A percentile compares a stretch with the other conserved stretches of the same genome.
Evolutionary conservation across 371 early-diverging fungal species (phyloP).

Genomic region (Mortierella sp.): DNA sequence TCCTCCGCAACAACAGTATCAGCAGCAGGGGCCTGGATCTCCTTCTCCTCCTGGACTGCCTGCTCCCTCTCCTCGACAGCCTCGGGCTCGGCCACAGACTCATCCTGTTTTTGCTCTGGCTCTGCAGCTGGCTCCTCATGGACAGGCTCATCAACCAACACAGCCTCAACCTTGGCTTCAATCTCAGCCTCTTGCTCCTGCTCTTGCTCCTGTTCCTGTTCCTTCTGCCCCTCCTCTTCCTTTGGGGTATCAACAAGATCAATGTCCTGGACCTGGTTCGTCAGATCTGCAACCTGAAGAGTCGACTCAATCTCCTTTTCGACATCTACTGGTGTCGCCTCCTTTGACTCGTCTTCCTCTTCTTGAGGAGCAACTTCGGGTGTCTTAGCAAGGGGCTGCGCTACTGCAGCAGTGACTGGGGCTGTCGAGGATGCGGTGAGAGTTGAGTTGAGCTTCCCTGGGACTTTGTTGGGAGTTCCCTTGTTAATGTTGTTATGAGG

Average conservation of each 20-base stretch:
- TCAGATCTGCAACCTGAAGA: conserved; percentile 16
- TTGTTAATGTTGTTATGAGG: conserved; percentile 30
- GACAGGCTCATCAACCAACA: conserved; percentile 9
- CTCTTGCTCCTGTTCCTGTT: conserved; percentile 10
- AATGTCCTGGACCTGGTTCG: conserved; percentile 26
- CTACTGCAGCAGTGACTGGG: not conserved
- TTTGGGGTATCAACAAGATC: conserved; percentile 16
- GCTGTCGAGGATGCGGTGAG: conserved; percentile 7
- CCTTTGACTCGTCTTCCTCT: conserved; percentile 13
- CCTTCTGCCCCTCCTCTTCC: conserved; percentile 20
- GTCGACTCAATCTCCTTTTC: conserved; percentile 27
- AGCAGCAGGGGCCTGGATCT: not conserved
- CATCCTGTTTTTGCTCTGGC: conserved; percentile 10
- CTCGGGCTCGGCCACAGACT: not conserved
- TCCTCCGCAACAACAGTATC: conserved; percentile 14
- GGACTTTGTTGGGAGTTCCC: not conserved
- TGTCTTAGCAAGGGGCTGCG: conserved; percentile 3
- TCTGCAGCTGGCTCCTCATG: conserved; percentile 4
- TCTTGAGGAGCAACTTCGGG: conserved; percentile 20
- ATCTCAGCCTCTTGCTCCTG: conserved; percentile 2
- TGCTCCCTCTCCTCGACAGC: conserved; percentile 5
- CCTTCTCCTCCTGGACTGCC: conserved; percentile 6
- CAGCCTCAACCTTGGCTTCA: not conserved
- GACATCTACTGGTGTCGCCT: conserved; percentile 3
- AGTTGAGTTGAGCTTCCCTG: conserved; percentile 7